phyloP scores from a whole-genome alignment of 2,329 filamentous ascomycete genomes.

The Hirsutella thompsonii region DNA sequence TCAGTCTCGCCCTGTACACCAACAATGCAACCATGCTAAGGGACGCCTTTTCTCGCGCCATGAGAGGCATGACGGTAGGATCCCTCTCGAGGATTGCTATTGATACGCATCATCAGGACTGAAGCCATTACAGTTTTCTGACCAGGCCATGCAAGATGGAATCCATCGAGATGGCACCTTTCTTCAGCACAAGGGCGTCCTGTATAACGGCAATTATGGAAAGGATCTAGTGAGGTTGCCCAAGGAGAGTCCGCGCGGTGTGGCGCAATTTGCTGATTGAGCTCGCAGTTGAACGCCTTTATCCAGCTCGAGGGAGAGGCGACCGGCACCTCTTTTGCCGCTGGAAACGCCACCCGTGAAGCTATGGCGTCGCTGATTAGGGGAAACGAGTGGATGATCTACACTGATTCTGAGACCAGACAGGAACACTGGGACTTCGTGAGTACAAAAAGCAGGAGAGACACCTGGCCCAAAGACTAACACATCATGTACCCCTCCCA shows the following conservation, averaged over 20 bases:
- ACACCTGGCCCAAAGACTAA: neutral
- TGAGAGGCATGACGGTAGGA: conserved; percentile 8
- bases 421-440: conserved; percentile 11
- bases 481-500: neutral
- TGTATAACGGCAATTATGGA: conserved; percentile 13
- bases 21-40: conserved; percentile 9
- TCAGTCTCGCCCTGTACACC: conserved; percentile 10
- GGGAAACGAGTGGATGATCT: conserved; percentile 13
- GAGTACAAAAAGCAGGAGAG: neutral
- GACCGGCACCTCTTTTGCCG: conserved; percentile 11
- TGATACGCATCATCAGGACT: too few relatives aligned
- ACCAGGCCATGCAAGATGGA: conserved; percentile 7
- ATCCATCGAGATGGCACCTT: conserved; percentile 13
- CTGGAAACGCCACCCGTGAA: conserved; percentile 5
- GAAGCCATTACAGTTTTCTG: conserved; percentile 5
- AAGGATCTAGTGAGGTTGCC: conserved; percentile 8
- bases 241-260: too few relatives aligned
- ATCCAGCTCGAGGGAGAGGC: conserved; percentile 10
- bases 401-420: conserved; percentile 6
- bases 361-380: conserved; percentile 8
- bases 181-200: conserved; percentile 10
- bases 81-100: too few relatives aligned
- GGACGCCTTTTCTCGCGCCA: conserved; percentile 7
- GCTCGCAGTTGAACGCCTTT: conserved; percentile 10
- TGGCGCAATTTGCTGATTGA: too few relatives aligned